Conservation (phyloP, 352 stramenopile species). For the Phytophthora melonis region DNA sequence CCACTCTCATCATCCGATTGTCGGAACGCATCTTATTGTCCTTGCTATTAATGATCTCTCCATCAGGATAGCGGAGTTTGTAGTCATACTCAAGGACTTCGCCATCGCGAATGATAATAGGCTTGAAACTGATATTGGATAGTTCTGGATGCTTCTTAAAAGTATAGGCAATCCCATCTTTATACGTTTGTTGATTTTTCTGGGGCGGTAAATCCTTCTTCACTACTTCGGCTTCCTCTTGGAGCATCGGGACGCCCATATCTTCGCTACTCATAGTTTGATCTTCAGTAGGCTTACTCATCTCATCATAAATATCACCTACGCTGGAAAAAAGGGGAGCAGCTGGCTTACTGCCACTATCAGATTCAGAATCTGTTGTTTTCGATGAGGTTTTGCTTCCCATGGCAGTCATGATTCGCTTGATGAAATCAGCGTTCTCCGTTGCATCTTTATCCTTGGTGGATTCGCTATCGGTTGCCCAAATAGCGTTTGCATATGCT, state of each 20-base stretch:
- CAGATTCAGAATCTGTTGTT: too few relatives aligned
- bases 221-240: neutral
- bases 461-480: neutral
- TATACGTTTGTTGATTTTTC: too few relatives aligned
- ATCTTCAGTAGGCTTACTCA: neutral
- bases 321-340: neutral
- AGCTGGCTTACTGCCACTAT: neutral
- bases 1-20: too few relatives aligned
- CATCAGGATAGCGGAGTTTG: too few relatives aligned
- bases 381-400: neutral
- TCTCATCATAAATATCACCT: neutral
- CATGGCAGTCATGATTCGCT: neutral
- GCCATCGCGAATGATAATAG: neutral
- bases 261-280: neutral
- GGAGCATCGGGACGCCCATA: neutral
- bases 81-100: too few relatives aligned
- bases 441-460: neutral
- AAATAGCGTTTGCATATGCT: neutral
- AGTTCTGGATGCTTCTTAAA: neutral
- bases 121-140: neutral
- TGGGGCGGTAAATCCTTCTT: neutral
- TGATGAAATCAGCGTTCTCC: neutral
- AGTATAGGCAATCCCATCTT: too few relatives aligned
- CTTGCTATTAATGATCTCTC: too few relatives aligned
- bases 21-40: too few relatives aligned